Conservation (phyloP, 1,284 basidiomycete genomes). For the Malassezia arunalokei region DNA sequence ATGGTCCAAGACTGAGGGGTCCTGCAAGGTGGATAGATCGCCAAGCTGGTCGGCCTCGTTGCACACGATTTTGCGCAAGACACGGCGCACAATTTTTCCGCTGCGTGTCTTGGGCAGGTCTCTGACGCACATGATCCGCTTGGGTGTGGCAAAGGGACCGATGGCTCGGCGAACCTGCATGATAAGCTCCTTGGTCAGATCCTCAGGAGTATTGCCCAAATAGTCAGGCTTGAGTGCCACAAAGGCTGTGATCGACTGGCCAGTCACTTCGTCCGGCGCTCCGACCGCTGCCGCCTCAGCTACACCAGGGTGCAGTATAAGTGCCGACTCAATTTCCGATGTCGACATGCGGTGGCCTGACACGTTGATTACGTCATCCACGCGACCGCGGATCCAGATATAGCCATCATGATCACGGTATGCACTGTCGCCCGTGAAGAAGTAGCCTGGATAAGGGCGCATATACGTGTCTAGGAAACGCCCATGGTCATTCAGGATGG, state of each 20-base stretch:
- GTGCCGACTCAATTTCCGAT: conserved; percentile 90
- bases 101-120: conserved; percentile 92
- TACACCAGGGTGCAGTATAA: conserved; percentile 85
- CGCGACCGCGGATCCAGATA: conserved; percentile 77
- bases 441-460: conserved; percentile 57
- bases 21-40: conserved; percentile 78
- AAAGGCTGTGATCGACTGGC: conserved; percentile 46
- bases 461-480: conserved; percentile 89
- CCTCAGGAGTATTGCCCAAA: conserved; percentile 58
- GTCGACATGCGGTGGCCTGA: conserved; percentile 94
- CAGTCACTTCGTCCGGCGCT: conserved; percentile 42
- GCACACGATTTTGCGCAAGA: conserved; percentile 86
- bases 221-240: conserved; percentile 62
- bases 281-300: conserved; percentile 67
- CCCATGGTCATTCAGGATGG: conserved; percentile 81
- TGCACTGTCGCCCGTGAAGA: conserved; percentile 94
- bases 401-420: conserved; percentile 89
- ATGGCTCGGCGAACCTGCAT: conserved; percentile 64
- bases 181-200: conserved; percentile 71
- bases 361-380: conserved; percentile 63
- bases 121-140: conserved; percentile 71
- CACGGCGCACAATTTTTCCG: conserved; percentile 91
- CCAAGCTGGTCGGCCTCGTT: conserved; percentile 79
- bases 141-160: conserved; percentile 64
- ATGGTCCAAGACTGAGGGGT: conserved; percentile 48